Evolutionary conservation across 2,329 filamentous ascomycete genomes (phyloP), one percentile per base, ranked within the genome.

Genomic region (Colletotrichum sublineola): DNA sequence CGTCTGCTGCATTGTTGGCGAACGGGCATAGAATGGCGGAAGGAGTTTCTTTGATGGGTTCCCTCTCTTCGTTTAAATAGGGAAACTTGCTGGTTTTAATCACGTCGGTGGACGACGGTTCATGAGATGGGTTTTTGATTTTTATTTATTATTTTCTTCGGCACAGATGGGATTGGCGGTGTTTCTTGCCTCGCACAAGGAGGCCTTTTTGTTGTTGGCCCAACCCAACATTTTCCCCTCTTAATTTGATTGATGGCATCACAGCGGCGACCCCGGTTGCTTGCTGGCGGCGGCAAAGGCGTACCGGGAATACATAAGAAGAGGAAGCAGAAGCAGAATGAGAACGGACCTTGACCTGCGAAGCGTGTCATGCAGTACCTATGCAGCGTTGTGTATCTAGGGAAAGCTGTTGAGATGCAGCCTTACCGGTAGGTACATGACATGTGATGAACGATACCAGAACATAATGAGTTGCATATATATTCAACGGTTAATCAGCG

Each of bases 1-100:
- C 56, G 63, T 68, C 71, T 62, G 48, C 71, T 73, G 71, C 71
- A 71, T 63, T 52, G 68, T 70, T 67, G 68, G 71, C 71, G 71
- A 73, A 71, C 42, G 62, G 67, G 71, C 62, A 71, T 73, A 73
- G 67, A 73, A 63, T 24, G 50, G 50, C 57, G 61, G 56, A 36
- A 63, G 62, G 62, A 63, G 61, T 73, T 67, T 48, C 44, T 53
- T 66, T 63, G 42, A 36, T 67, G 38, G 63, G 56, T 62, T 67
- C 24, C 57, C 62, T 57, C 57, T 62, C 44, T 61, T 50, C 56
- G 63, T 57, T 48, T 24, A 20, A 71, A 71, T 67, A 67, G 56
- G 62, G 68, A 57, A 71, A 55, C 50, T 67, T 73, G 69, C 36
- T 70, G 52, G 63, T 60, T 64, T 73, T 71, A 24, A 24, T 73